Evolutionary conservation across 2,329 filamentous ascomycete genomes (phyloP).

Genomic region (Sordariomycetes sp.): DNA sequence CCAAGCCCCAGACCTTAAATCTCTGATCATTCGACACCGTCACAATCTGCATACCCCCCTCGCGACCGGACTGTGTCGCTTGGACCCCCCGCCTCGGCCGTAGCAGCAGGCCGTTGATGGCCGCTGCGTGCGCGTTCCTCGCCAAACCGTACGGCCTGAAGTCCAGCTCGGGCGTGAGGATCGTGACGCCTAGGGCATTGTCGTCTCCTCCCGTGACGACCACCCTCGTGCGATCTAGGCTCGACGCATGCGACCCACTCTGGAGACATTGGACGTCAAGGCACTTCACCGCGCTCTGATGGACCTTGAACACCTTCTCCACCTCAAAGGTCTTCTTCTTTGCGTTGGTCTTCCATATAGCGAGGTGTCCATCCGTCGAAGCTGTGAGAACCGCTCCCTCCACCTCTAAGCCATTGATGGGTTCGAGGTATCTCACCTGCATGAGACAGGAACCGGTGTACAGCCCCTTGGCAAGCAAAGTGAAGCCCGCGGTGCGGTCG

Average conservation of each 20-base stretch:
- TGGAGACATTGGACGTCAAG: conserved; percentile 30
- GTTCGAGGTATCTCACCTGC: conserved; percentile 40
- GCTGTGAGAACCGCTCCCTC: conserved; percentile 49
- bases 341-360: conserved; percentile 17
- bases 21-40: conserved; percentile 53
- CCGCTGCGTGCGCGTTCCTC: conserved; percentile 62
- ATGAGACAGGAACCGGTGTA: conserved; percentile 73
- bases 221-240: conserved; percentile 22
- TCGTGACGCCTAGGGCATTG: conserved; percentile 60
- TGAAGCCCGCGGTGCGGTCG: conserved; percentile 29
- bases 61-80: conserved; percentile 8
- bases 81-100: too few relatives aligned
- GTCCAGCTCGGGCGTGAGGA: too few relatives aligned
- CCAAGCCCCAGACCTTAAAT: conserved; percentile 44
- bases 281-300: conserved; percentile 75
- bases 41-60: conserved; percentile 20
- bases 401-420: conserved; percentile 8
- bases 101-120: conserved; percentile 53
- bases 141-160: too few relatives aligned
- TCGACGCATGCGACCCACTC: too few relatives aligned
- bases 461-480: conserved; percentile 39
- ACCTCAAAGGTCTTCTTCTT: conserved; percentile 13
- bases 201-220: conserved; percentile 81
- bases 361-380: conserved; percentile 73
- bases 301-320: conserved; percentile 38